Conservation (phyloP, 2,329 filamentous ascomycete species). For the Talaromyces sp. region DNA sequence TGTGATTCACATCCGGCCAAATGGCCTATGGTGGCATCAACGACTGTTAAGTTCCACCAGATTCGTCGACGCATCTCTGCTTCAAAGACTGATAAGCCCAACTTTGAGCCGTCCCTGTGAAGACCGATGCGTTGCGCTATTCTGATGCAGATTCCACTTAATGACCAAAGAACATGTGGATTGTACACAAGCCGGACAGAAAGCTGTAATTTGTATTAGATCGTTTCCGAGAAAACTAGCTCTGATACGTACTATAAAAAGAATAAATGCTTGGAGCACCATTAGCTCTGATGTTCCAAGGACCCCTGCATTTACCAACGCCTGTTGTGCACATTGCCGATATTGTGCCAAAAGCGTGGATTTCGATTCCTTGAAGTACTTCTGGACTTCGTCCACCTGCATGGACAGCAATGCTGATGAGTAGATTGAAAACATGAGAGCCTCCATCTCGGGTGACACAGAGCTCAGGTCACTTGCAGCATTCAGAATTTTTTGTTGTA, state of each 20-base stretch:
- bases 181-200: constrained; percentile 59
- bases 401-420: constrained; percentile 30
- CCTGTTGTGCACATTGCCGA: constrained; percentile 23
- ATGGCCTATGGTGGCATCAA: constrained; percentile 57
- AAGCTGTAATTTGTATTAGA: constrained; percentile 38
- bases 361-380: constrained; percentile 23
- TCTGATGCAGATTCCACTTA: constrained; percentile 60
- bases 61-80: constrained; percentile 65
- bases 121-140: constrained; percentile 67
- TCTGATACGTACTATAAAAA: constrained; percentile 46
- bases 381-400: constrained; percentile 25
- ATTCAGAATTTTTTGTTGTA: constrained; percentile 27
- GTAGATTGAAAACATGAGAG: constrained; percentile 36
- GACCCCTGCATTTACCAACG: constrained; percentile 22
- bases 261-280: constrained; percentile 57
- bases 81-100: constrained; percentile 60
- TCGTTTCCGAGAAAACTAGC: background rate
- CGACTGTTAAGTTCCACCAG: constrained; percentile 63
- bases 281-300: constrained; percentile 46
- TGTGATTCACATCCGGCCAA: constrained; percentile 57
- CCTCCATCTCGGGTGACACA: constrained; percentile 25
- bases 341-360: constrained; percentile 24
- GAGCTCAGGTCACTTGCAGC: constrained; percentile 21
- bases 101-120: constrained; percentile 58
- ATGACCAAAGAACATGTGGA: constrained; percentile 58